Evolutionary conservation across 2,329 filamentous ascomycete genomes (phyloP).

Genomic region (Hypoxylon sp.): DNA sequence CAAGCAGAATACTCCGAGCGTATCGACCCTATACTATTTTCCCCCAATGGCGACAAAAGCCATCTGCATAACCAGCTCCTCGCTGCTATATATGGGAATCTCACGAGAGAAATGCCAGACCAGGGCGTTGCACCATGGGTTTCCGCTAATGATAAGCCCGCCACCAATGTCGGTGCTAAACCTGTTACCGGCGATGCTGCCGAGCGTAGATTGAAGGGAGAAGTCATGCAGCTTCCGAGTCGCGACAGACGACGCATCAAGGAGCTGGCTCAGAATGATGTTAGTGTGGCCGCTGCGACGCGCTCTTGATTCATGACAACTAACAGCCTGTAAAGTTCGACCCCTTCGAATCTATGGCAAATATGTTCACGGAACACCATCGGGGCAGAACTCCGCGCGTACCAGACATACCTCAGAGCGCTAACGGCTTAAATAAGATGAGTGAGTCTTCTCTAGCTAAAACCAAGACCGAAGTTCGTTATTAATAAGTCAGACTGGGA

Average conservation of each 20-base stretch:
- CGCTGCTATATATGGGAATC: slow-evolving; percentile 77
- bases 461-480: slow-evolving; percentile 6
- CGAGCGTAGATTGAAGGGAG: slow-evolving; percentile 75
- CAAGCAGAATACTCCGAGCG: slow-evolving; percentile 72
- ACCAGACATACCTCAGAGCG: slow-evolving; percentile 76
- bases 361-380: slow-evolving; percentile 67
- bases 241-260: slow-evolving; percentile 77
- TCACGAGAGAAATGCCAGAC: slow-evolving; percentile 78
- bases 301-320: slow-evolving; percentile 17
- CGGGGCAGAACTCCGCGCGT: slow-evolving; percentile 61
- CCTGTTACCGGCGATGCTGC: slow-evolving; percentile 75
- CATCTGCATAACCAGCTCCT: slow-evolving; percentile 79
- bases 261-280: slow-evolving; percentile 73
- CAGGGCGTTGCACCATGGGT: slow-evolving; percentile 78
- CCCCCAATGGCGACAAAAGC: slow-evolving; percentile 70
- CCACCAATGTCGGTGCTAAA: slow-evolving; percentile 70
- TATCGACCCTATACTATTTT: slow-evolving; percentile 72
- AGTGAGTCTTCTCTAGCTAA: slow-evolving; percentile 69
- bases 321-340: slow-evolving; percentile 63
- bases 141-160: slow-evolving; percentile 78
- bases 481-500: slow-evolving; percentile 68
- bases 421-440: slow-evolving; percentile 83
- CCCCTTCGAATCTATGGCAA: slow-evolving; percentile 67
- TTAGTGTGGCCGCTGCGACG: slow-evolving; percentile 55
- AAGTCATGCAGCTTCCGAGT: slow-evolving; percentile 79